Evolutionary conservation across 768 basidiomycete species (phyloP), one percentile per base, ranked within the genome.

Genomic region (Phylloporus arenicola): DNA sequence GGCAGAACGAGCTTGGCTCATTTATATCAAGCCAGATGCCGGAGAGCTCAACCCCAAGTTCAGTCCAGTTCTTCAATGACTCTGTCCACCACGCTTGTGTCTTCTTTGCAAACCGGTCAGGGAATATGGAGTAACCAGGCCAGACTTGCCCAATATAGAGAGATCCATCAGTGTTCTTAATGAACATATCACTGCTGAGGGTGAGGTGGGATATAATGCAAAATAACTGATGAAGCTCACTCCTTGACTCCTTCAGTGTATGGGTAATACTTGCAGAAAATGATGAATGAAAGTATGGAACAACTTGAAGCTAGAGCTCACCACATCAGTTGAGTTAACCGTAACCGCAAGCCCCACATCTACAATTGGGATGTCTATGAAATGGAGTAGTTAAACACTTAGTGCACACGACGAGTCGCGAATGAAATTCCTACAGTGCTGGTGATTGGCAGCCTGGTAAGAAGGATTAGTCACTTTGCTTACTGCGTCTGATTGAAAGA

Each of bases 21-120:
- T 85, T 84, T 82, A 84, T 83, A 59, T 84, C 80, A 1, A 84
- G 68, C 84, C 84, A 87, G 39, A 85, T 74, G 1, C 83, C 83
- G 17, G 77, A 77, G 57, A 78, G 81, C n/a, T 76, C 67, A n/a
- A 86, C 70, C 0, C 79, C 82, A 0, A 59, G 53, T 2, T 68
- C 52, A 12, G 70, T 73, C 82, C 81, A 83, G 58, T 82, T 83
- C 39, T 40, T 57, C 51, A 84, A 64, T 3, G 76, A 77, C 25
- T 84, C 81, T 0, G 75, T 77, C 85, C 85, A 87, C 71, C 78
- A 82, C 20, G 62, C 46, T 51, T 75, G 70, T 1, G 81, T 75
- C 27, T 79, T 77, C 14, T 72, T 60, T 13, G 72, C 70, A 52
- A 83, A 82, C 80, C 79, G 83, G 57, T 84, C 82, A 0, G 81